Evolutionary conservation across 176 grass and related monocot species (phyloP).

Genomic region (Neostapfia colusana): DNA sequence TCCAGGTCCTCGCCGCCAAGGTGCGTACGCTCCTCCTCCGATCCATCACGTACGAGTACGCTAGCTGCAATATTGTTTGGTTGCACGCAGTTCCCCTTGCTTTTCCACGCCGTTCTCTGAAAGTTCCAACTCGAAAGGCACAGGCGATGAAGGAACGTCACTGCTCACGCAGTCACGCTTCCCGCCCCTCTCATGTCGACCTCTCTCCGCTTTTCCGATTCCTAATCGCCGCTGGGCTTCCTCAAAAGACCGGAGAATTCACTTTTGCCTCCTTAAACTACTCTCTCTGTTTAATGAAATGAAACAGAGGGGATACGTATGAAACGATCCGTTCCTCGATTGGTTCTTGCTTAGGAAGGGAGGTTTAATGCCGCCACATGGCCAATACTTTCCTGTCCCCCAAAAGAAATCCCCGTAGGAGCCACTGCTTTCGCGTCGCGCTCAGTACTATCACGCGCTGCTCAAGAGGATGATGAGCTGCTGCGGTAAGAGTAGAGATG

Average conservation of each 20-base stretch:
- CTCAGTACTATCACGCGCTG: neutral
- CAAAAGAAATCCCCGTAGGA: slow-evolving; percentile 30
- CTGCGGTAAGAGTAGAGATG: no score
- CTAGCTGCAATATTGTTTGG: neutral
- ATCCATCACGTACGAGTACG: neutral
- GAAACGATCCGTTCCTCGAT: no score
- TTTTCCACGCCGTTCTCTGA: neutral
- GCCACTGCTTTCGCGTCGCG: neutral
- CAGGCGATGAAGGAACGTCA: neutral
- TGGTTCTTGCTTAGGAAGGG: slow-evolving; percentile 23
- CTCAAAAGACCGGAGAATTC: neutral
- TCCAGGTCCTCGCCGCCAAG: slow-evolving; percentile 80
- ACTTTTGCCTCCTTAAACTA: neutral
- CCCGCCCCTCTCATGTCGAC: neutral
- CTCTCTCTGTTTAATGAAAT: no score
- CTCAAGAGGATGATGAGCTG: no score
- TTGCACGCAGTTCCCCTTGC: no score
- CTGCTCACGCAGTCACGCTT: no score
- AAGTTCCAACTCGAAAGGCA: neutral
- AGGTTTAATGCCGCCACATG: slow-evolving; percentile 48
- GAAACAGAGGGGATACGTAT: no score
- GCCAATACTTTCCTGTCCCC: slow-evolving; percentile 37
- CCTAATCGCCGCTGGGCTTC: neutral
- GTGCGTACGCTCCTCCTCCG: neutral
- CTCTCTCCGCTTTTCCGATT: neutral